phyloP scores from a whole-genome alignment of 306 rosid genomes.

The Corylus avellana region DNA sequence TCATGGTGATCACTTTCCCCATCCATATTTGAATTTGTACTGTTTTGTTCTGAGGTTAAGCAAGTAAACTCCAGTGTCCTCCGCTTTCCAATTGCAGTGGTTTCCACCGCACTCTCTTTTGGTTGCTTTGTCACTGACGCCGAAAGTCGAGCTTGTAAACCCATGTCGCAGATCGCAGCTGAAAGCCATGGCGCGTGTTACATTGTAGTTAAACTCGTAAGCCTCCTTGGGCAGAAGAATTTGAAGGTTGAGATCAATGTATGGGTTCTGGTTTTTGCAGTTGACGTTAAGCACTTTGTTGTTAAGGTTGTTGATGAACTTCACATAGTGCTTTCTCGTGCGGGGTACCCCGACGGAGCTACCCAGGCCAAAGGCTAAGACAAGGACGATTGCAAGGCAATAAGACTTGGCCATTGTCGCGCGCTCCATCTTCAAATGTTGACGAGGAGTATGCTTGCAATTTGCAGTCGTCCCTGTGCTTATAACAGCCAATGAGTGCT shows the following conservation, averaged over 20 bases:
- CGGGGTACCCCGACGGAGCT: not conserved
- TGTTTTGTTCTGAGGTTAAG: not conserved
- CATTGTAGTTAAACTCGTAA: not conserved
- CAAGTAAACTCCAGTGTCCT: not conserved
- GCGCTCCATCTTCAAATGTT: not conserved
- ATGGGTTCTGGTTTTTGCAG: constrained; percentile 1
- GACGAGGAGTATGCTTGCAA: not conserved
- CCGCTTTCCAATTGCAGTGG: constrained; percentile 5
- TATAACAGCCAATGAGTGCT: not conserved
- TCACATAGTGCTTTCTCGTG: not conserved
- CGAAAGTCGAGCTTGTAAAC: not conserved
- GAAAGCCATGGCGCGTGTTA: not conserved
- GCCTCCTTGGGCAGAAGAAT: not conserved
- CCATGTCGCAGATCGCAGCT: constrained; percentile 10
- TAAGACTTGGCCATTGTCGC: not conserved
- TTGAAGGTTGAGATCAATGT: constrained; percentile 3
- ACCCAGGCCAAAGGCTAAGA: constrained; percentile 9
- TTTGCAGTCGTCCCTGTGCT: not conserved
- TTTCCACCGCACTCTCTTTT: constrained; percentile 6
- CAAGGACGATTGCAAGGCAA: constrained; percentile 7
- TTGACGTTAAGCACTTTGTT: constrained; percentile 14
- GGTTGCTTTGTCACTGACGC: not conserved
- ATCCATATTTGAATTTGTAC: not conserved
- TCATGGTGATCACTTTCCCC: not conserved
- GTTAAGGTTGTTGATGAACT: constrained; percentile 5